phyloP scores from a whole-genome alignment of 2,329 filamentous ascomycete genomes.

The Nothomitra cinnamomea region DNA sequence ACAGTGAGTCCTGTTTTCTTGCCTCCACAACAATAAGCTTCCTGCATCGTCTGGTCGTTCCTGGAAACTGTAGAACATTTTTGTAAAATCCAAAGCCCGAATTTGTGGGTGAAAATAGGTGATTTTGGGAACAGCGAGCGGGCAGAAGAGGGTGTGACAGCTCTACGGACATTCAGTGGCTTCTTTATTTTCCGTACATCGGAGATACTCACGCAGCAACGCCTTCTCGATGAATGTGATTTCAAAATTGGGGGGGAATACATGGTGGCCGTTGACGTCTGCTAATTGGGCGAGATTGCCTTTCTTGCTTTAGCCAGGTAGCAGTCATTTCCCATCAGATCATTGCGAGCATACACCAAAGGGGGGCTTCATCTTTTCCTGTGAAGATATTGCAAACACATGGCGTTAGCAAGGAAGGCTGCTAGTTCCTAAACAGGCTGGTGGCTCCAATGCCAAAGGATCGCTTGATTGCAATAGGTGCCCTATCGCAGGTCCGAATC shows the following conservation, averaged over 20 bases:
- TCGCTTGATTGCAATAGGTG: neutral
- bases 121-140: too few species aligned
- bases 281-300: constrained; percentile 12
- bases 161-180: constrained; percentile 7
- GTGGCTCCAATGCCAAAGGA: neutral
- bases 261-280: constrained; percentile 10
- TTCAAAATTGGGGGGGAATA: constrained; percentile 1
- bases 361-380: neutral
- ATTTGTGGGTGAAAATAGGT: neutral
- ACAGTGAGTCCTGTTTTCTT: neutral
- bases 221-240: constrained; percentile 1
- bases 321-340: constrained; percentile 5
- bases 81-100: neutral
- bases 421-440: neutral
- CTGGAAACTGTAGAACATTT: neutral
- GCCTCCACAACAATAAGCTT: neutral
- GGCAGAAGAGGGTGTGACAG: constrained; percentile 3
- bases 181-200: constrained; percentile 10
- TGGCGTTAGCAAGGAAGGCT: neutral
- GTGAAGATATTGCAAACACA: neutral
- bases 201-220: constrained; percentile 8
- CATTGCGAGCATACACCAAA: neutral
- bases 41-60: neutral
- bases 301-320: constrained; percentile 7
- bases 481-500: neutral